phyloP scores from a whole-genome alignment of 1,284 basidiomycete genomes.

The Mycena sp. region DNA sequence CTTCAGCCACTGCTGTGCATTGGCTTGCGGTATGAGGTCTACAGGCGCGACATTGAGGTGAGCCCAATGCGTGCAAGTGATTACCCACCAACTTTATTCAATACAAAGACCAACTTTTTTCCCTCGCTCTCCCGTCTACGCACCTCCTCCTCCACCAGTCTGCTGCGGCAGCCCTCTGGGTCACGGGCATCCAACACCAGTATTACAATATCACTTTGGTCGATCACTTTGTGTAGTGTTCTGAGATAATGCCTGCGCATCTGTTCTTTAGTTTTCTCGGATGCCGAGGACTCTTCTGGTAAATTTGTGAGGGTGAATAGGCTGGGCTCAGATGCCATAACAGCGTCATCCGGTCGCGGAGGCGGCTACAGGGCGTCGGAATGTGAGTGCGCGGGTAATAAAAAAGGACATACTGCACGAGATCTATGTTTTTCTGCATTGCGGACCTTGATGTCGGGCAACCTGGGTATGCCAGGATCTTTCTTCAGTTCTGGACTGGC shows the following conservation, averaged over 20 bases:
- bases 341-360: conserved; percentile 58
- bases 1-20: conserved; percentile 91
- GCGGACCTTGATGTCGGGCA: conserved; percentile 73
- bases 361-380: conserved; percentile 38
- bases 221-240: conserved; percentile 90
- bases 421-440: conserved; percentile 63
- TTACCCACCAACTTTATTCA: conserved; percentile 91
- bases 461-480: conserved; percentile 82
- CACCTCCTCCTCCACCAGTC: conserved; percentile 92
- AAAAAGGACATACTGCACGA: conserved; percentile 41
- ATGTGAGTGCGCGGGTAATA: background rate
- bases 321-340: conserved; percentile 80
- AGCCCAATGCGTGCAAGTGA: background rate
- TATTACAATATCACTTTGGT: conserved; percentile 92
- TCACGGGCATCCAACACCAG: conserved; percentile 91
- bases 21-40: conserved; percentile 92
- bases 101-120: conserved; percentile 88
- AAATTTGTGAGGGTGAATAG: conserved; percentile 65
- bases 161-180: conserved; percentile 89
- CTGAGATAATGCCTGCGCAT: conserved; percentile 76
- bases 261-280: conserved; percentile 72
- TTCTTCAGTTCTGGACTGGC: conserved; percentile 75
- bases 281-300: conserved; percentile 43
- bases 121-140: conserved; percentile 84
- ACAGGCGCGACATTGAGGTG: conserved; percentile 20